Evolutionary conservation across 495 filamentous ascomycete species (phyloP).

Genomic region (Ramalina peruviana): DNA sequence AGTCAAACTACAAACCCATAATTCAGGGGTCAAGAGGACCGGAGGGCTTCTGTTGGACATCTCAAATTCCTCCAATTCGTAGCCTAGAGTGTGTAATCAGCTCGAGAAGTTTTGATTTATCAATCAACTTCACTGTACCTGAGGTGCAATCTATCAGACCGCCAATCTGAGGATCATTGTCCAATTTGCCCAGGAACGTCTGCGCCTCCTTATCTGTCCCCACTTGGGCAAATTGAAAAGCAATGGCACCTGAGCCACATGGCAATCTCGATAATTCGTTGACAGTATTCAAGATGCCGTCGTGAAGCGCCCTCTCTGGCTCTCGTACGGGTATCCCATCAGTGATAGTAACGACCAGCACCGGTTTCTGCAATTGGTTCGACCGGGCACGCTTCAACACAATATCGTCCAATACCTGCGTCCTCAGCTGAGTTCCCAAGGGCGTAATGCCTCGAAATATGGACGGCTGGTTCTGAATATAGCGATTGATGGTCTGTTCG

Average conservation of each 20-base stretch:
- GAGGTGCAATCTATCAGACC: conserved; percentile 57
- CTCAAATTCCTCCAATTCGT: conserved; percentile 51
- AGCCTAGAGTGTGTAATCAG: conserved; percentile 30
- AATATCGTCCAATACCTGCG: conserved; percentile 49
- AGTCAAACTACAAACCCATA: conserved; percentile 27
- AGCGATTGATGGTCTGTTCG: conserved; percentile 40
- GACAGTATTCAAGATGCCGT: conserved; percentile 36
- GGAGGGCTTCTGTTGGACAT: conserved; percentile 42
- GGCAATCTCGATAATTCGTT: conserved; percentile 30
- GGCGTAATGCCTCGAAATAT: conserved; percentile 57
- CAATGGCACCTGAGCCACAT: conserved; percentile 39
- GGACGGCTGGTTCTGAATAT: conserved; percentile 36
- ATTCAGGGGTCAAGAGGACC: conserved; percentile 47
- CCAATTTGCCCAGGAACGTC: conserved; percentile 47
- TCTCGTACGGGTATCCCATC: conserved; percentile 53
- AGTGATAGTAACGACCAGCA: conserved; percentile 57
- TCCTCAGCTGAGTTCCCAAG: conserved; percentile 45
- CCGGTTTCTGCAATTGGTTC: conserved; percentile 44
- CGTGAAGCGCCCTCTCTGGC: conserved; percentile 31
- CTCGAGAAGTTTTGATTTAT: not conserved
- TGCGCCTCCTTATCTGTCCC: conserved; percentile 53
- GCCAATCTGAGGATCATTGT: conserved; percentile 50
- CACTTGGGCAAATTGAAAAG: conserved; percentile 64
- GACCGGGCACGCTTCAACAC: conserved; percentile 32
- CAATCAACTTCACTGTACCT: conserved; percentile 33